Conservation (phyloP, 179 eudicot species). For the Gypsophila paniculata region DNA sequence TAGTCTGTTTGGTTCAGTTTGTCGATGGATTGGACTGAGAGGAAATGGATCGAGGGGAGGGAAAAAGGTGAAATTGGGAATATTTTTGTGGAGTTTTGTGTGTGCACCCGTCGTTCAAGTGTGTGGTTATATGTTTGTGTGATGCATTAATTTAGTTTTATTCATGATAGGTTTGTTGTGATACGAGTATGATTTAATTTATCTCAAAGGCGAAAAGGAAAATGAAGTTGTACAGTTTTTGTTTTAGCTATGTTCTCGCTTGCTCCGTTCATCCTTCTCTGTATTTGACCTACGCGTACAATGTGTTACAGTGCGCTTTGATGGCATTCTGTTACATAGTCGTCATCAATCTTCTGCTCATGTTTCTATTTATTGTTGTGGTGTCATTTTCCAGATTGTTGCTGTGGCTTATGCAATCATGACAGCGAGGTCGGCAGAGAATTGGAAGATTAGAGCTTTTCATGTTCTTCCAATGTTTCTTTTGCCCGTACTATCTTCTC, state of each 20-base stretch:
- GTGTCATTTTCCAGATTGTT: constrained; percentile 39
- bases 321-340: background rate
- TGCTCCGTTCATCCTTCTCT: too few relatives aligned
- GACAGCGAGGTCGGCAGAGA: constrained; percentile 50
- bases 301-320: background rate
- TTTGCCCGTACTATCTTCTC: constrained; percentile 50
- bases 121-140: background rate
- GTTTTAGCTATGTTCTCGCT: background rate
- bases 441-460: constrained; percentile 76
- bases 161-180: background rate
- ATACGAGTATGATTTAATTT: background rate
- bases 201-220: background rate
- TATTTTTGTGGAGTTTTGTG: background rate
- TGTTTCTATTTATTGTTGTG: background rate
- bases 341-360: background rate
- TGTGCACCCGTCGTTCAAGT: background rate
- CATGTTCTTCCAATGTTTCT: constrained; percentile 80
- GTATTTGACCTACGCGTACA: too few relatives aligned
- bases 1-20: background rate
- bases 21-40: background rate
- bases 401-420: constrained; percentile 73
- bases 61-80: background rate
- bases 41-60: background rate
- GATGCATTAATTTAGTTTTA: background rate
- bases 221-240: background rate